These are phyloP conservation scores for Monilinia fructicola DNA, from an alignment of 2,329 filamentous ascomycete genomes.

Conservation along the genomic window DNA sequence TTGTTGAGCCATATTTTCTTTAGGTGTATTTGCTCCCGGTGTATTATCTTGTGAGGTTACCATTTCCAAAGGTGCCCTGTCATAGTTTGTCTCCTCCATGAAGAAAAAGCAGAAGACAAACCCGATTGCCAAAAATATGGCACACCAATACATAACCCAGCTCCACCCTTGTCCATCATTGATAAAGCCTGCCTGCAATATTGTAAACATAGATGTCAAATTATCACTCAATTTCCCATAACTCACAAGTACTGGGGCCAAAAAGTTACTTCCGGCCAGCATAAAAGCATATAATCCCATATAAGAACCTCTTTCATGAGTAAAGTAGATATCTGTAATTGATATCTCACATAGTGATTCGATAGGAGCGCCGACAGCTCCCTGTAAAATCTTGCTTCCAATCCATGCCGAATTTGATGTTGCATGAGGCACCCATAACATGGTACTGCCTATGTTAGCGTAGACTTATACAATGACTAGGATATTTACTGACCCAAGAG, in stretches of 20 bases:
- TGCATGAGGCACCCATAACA: conserved; percentile 42
- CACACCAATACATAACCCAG: conserved; percentile 54
- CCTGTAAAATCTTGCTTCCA: conserved; percentile 35
- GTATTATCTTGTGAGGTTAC: conserved; percentile 15
- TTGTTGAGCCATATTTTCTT: conserved; percentile 14
- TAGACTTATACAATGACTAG: not conserved
- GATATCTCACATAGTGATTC: conserved; percentile 40
- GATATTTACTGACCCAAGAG: conserved; percentile 27
- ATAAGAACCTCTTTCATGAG: conserved; percentile 46
- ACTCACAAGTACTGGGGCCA: conserved; percentile 47
- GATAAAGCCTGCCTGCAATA: conserved; percentile 47
- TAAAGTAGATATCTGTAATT: conserved; percentile 45
- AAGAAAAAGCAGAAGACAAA: conserved; percentile 57
- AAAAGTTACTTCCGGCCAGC: conserved; percentile 47
- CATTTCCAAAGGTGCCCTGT: conserved; percentile 30
- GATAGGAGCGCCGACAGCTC: conserved; percentile 36
- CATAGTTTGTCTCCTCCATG: conserved; percentile 58
- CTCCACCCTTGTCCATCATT: conserved; percentile 50
- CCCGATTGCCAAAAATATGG: conserved; percentile 51
- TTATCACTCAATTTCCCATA: not conserved
- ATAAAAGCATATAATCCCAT: conserved; percentile 48
- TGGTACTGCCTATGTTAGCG: conserved; percentile 33
- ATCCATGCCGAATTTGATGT: conserved; percentile 44
- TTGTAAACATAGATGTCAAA: not conserved
- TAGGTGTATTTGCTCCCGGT: conserved; percentile 25